Evolutionary conservation across 768 basidiomycete species (phyloP).

Genomic region (Mrakia blollopis): DNA sequence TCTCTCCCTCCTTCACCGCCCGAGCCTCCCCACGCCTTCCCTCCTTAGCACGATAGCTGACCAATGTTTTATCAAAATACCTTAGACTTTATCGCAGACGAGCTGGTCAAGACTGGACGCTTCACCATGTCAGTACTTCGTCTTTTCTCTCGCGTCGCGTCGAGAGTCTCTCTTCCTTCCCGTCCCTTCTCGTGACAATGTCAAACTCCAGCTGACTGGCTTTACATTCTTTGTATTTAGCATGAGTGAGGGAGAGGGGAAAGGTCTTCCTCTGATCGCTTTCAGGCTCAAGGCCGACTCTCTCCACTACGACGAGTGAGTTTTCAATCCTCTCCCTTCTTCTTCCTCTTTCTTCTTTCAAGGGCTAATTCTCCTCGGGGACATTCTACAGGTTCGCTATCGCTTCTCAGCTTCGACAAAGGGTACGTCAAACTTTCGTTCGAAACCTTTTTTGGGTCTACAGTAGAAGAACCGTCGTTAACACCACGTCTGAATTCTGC

Average conservation of each 20-base stretch:
- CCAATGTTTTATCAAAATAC: no score
- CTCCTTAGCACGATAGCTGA: no score
- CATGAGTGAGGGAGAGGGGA: slow-evolving; percentile 28
- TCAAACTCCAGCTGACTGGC: neutral
- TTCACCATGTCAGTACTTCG: slow-evolving; percentile 5
- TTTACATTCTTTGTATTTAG: neutral
- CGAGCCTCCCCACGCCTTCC: no score
- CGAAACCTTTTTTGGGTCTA: no score
- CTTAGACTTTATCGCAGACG: slow-evolving; percentile 33
- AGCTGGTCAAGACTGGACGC: slow-evolving; percentile 14
- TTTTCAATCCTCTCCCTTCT: neutral
- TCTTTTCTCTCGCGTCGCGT: neutral
- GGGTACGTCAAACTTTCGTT: no score
- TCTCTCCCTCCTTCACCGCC: no score
- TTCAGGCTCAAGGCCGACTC: slow-evolving; percentile 36
- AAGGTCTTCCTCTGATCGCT: slow-evolving; percentile 35
- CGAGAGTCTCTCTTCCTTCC: neutral
- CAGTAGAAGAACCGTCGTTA: no score
- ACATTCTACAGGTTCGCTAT: slow-evolving; percentile 29
- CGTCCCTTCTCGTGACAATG: neutral
- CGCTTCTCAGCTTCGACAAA: slow-evolving; percentile 31
- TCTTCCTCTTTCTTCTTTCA: neutral
- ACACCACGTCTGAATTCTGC: no score
- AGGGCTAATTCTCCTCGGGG: no score
- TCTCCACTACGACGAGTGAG: slow-evolving; percentile 34